Evolutionary conservation across 345 rosid genomes (phyloP), one percentile per base, ranked within the genome.

Genomic region (Fremontodendron californicum): DNA sequence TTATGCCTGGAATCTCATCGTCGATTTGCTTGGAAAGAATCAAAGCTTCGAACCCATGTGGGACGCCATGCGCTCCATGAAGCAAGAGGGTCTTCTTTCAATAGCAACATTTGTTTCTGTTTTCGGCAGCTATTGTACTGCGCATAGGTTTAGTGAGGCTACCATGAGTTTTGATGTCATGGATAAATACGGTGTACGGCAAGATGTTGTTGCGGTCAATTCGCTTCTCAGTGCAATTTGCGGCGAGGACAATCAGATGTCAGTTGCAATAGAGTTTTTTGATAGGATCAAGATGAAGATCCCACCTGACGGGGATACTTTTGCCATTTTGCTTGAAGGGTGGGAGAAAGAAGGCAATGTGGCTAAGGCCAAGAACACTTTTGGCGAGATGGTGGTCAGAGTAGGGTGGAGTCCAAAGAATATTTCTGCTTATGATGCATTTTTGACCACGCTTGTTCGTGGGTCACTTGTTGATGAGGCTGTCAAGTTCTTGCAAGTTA

Each of bases 271-370:
- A 33, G 90, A 87, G 76, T 78, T 88, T 78, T 81, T 83, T 0
- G 81, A 87, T 21, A 82, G 46, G 75, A 77, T 84, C 45, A 86
- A 86, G 78, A 62, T 10, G 60, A 80, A 77, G 73, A 78, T 90
- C 51, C 76, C 78, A 18, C 90, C 85, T 0, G 86, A 87, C 69
- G 89, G 54, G n/a, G 91, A 88, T 75, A 79, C 88, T 1, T 90
- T 70, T 49, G 78, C 88, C 6, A 86, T 88, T 76, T 71, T 90
- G 80, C 82, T 89, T 75, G 88, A 88, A 85, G 91, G 92, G 4
- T 90, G 87, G 89, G 89, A 88, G 80, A 90, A 82, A 78, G 90
- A 88, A 79, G 85, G 87, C 51, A 85, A 87, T 79, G 77, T 77
- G 27, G 75, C 74, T n/a, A 81, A 86, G 77, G 88, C 89, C 63